Evolutionary conservation across 2,329 filamentous ascomycete genomes (phyloP).

Genomic region (Penicillium sp.): DNA sequence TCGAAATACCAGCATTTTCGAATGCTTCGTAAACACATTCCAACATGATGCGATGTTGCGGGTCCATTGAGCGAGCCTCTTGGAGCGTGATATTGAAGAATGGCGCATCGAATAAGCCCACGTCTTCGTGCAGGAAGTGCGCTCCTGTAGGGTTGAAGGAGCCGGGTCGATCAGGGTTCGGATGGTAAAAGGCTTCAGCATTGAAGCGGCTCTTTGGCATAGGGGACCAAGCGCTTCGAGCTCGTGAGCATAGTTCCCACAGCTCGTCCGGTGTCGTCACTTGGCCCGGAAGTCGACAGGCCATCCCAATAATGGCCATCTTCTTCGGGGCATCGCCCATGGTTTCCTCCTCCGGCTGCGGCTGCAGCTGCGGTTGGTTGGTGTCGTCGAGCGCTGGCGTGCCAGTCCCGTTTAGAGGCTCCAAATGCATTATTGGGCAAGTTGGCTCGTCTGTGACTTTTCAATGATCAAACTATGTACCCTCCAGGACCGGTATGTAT

Average conservation of each 20-base stretch:
- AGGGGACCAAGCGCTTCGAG: constrained; percentile 25
- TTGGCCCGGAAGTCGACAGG: constrained; percentile 31
- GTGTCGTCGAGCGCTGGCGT: constrained; percentile 8
- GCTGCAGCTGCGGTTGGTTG: neutral
- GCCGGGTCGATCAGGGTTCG: constrained; percentile 25
- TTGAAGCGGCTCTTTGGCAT: constrained; percentile 30
- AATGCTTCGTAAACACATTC: constrained; percentile 34
- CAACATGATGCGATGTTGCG: constrained; percentile 31
- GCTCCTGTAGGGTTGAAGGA: constrained; percentile 28
- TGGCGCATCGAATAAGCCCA: constrained; percentile 31
- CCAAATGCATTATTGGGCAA: constrained; percentile 19
- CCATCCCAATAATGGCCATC: constrained; percentile 32
- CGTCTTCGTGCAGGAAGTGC: constrained; percentile 33
- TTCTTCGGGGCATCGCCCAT: constrained; percentile 14
- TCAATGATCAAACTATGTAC: constrained; percentile 21
- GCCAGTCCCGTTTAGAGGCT: constrained; percentile 20
- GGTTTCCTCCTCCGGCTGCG: constrained; percentile 4
- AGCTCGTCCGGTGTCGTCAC: constrained; percentile 28
- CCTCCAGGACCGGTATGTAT: constrained; percentile 8
- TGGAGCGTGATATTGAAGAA: constrained; percentile 34
- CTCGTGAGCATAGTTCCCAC: constrained; percentile 29
- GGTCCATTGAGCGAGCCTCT: constrained; percentile 30
- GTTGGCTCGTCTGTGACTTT: constrained; percentile 1
- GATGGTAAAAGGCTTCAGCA: constrained; percentile 26
- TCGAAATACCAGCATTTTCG: constrained; percentile 31